phyloP scores from a whole-genome alignment of 208 protist species.

The Wallacemonas collosoma region DNA sequence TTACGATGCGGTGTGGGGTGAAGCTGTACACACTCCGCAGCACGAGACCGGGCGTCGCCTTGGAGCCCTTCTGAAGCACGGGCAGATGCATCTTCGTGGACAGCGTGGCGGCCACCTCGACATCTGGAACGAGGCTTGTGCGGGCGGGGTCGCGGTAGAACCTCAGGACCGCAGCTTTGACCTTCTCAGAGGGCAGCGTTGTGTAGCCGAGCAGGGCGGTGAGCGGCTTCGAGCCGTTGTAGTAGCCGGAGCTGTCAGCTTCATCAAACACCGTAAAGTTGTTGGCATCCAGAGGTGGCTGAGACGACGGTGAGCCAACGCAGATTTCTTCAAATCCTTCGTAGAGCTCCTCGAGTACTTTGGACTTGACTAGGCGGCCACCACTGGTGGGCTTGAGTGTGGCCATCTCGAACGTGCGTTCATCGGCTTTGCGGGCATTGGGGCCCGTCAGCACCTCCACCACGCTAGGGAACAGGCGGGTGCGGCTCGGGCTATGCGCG shows the following conservation, averaged over 20 bases:
- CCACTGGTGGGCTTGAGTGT: slow-evolving; percentile 6
- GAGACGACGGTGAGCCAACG: slow-evolving; percentile 14
- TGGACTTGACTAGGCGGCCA: slow-evolving; percentile 3
- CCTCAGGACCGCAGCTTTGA: slow-evolving; percentile 26
- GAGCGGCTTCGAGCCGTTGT: slow-evolving; percentile 40
- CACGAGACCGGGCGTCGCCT: slow-evolving; percentile 30
- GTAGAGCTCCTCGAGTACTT: slow-evolving; percentile 21
- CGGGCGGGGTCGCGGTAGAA: slow-evolving; percentile 32
- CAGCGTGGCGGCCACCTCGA: slow-evolving; percentile 20
- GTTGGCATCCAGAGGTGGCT: slow-evolving; percentile 40
- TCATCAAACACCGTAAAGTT: slow-evolving; percentile 47
- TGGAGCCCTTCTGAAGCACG: slow-evolving; percentile 39
- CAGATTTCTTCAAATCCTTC: slow-evolving; percentile 33
- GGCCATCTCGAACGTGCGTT: slow-evolving; percentile 6
- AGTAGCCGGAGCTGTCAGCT: slow-evolving; percentile 36
- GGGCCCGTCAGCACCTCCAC: slow-evolving; percentile 44
- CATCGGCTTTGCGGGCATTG: not conserved
- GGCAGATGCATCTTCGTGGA: slow-evolving; percentile 72
- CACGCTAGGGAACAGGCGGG: slow-evolving; percentile 62
- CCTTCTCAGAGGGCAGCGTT: slow-evolving; percentile 47
- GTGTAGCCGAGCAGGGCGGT: slow-evolving; percentile 64
- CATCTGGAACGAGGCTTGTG: slow-evolving; percentile 8
- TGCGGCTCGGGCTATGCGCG: slow-evolving; percentile 16
- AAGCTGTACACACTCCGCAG: slow-evolving; percentile 74
- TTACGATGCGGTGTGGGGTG: slow-evolving; percentile 14